phyloP scores from a whole-genome alignment of 2,329 filamentous ascomycete genomes.

The Colletotrichum sansevieriae region DNA sequence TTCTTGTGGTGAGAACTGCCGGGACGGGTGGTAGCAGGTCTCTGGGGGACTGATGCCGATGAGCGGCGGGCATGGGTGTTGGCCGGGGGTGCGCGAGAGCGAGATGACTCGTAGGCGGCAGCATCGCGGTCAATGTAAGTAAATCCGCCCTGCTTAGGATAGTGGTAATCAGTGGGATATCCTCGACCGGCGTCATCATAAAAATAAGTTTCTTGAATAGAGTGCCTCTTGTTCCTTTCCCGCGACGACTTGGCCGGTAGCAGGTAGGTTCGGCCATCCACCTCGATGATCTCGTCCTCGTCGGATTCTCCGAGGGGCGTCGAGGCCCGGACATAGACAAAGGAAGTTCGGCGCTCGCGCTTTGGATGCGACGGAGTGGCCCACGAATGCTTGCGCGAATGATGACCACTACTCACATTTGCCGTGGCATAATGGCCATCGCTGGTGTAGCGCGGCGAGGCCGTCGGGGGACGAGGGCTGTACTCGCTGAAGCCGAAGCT shows the following conservation, averaged over 20 bases:
- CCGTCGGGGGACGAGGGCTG: conserved; percentile 62
- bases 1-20: conserved; percentile 57
- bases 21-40: conserved; percentile 66
- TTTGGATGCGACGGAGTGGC: conserved; percentile 58
- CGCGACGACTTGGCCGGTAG: conserved; percentile 63
- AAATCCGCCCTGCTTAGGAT: conserved; percentile 65
- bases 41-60: conserved; percentile 64
- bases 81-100: conserved; percentile 58
- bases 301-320: conserved; percentile 73
- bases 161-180: conserved; percentile 70
- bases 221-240: conserved; percentile 47
- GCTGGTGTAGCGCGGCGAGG: conserved; percentile 73
- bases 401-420: conserved; percentile 72
- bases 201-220: conserved; percentile 38
- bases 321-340: conserved; percentile 68
- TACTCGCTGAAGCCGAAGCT: conserved; percentile 58
- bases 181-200: conserved; percentile 61
- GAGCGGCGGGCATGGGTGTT: conserved; percentile 60
- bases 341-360: conserved; percentile 69
- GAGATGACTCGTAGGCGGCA: conserved; percentile 57
- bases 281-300: conserved; percentile 72
- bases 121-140: conserved; percentile 52
- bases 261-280: conserved; percentile 66
- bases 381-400: conserved; percentile 62
- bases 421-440: conserved; percentile 73